Evolutionary conservation across 2,329 filamentous ascomycete genomes (phyloP), one percentile per base, ranked within the genome.

Genomic region (Salinomyces thailandicus): DNA sequence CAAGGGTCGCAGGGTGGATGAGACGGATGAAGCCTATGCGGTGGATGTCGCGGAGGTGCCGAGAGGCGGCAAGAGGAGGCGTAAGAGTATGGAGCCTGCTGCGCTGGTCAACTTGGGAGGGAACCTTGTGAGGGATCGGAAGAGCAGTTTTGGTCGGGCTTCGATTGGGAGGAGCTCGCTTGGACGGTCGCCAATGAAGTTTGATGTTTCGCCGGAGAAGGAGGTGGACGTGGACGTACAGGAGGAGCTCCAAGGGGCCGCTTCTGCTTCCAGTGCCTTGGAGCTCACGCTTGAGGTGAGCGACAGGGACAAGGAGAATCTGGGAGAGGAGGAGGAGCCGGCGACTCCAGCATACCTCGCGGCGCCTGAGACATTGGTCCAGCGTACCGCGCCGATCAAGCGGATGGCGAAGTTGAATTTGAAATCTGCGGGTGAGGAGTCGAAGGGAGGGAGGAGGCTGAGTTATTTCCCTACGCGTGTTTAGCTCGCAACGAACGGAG

Each of bases 21-120:
- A 61, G 41, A 18, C 38, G 11, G 46, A 51, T 29, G 55, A 59
- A 19, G 49, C 44, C 3, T 60, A 59, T 37, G 48, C 41, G 2
- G 54, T 61, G 2, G 56, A 60, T 28, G 28, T 58, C 3, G 47
- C 52, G 17, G 56, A 58, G 15, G 44, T 53, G 5, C 51, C 52
- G 8, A 47, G 49, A 3, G 50, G 50, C n/a, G 49, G 50, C 15
- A 47, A 48, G 34, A 49, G 58, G 17, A 44, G 55, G 17, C 49
- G 55, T 29, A 61, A 61, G 50, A 53, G 48, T 11, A 59, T 61
- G 54, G 58, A 61, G 45, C 58, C 58, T 12, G 43, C 47, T 26
- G 44, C 48, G 12, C 42, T 59, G 15, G 31, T 52, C 16, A 49
- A 56, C 32, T 31, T 58, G 11, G 49, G 49, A 5, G 57, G 57